phyloP scores from a whole-genome alignment of 78 protist genomes.

The Parvularia atlantis region DNA sequence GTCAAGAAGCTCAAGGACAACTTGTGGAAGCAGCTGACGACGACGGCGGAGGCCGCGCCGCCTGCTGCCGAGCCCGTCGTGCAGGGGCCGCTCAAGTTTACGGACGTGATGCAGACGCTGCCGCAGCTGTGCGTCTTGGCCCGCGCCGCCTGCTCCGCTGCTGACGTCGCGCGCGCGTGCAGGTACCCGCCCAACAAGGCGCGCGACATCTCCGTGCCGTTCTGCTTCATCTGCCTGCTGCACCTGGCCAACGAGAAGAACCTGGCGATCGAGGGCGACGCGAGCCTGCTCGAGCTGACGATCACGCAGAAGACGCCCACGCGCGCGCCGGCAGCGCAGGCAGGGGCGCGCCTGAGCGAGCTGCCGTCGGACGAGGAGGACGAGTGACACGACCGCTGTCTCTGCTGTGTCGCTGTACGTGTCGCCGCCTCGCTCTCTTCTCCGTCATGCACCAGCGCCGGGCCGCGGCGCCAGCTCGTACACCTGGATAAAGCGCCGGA shows the following conservation, averaged over 20 bases:
- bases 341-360: too few relatives aligned
- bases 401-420: too few relatives aligned
- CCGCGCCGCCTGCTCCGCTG: background rate
- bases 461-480: too few relatives aligned
- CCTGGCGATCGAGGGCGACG: too few relatives aligned
- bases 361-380: too few relatives aligned
- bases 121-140: background rate
- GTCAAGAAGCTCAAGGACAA: slow-evolving; percentile 18
- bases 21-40: slow-evolving; percentile 20
- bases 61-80: background rate
- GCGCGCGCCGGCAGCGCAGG: too few relatives aligned
- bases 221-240: slow-evolving; percentile 80
- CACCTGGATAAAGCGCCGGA: too few relatives aligned
- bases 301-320: too few relatives aligned
- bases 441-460: too few relatives aligned
- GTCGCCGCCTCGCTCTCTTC: too few relatives aligned
- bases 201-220: slow-evolving; percentile 45
- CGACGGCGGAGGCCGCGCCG: background rate
- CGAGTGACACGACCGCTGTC: too few relatives aligned
- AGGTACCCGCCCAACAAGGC: background rate
- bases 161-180: background rate
- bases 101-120: background rate
- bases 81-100: background rate
- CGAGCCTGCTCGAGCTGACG: too few relatives aligned
- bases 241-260: slow-evolving; percentile 91